Evolutionary conservation across 2,329 filamentous ascomycete genomes (phyloP).

Genomic region (Aspergillaceae sp.): DNA sequence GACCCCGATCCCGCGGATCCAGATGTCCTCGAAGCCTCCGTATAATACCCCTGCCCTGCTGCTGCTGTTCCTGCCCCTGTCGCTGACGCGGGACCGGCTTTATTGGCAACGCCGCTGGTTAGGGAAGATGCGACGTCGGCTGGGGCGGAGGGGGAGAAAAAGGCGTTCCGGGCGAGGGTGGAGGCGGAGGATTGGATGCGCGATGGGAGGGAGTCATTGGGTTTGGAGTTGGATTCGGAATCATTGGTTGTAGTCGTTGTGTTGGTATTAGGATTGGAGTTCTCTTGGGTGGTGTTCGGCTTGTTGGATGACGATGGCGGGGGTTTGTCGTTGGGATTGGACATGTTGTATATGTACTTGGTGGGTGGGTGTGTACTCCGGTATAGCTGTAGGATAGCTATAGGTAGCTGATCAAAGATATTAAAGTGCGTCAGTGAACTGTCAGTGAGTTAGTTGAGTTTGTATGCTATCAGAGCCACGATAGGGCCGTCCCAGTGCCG

Average conservation of each 20-base stretch:
- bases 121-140: conserved; percentile 13
- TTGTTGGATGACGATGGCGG: conserved; percentile 3
- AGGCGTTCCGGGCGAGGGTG: conserved; percentile 25
- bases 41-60: conserved; percentile 10
- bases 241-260: conserved; percentile 2
- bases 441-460: too few relatives aligned
- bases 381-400: too few relatives aligned
- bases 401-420: too few relatives aligned
- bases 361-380: too few relatives aligned
- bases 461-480: too few relatives aligned
- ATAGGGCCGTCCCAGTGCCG: too few relatives aligned
- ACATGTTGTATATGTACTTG: background rate
- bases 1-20: background rate
- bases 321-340: background rate
- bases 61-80: conserved; percentile 10
- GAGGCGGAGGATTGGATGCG: conserved; percentile 29
- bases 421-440: too few relatives aligned
- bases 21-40: conserved; percentile 6
- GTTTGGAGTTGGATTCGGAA: conserved; percentile 6
- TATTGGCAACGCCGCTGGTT: conserved; percentile 6
- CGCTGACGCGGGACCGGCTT: conserved; percentile 9
- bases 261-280: conserved; percentile 4
- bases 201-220: conserved; percentile 15
- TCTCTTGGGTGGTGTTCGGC: background rate
- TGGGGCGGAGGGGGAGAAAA: conserved; percentile 13